phyloP scores from a whole-genome alignment of 805 yeast genomes.

The Wickerhamomyces sydowiorum region DNA sequence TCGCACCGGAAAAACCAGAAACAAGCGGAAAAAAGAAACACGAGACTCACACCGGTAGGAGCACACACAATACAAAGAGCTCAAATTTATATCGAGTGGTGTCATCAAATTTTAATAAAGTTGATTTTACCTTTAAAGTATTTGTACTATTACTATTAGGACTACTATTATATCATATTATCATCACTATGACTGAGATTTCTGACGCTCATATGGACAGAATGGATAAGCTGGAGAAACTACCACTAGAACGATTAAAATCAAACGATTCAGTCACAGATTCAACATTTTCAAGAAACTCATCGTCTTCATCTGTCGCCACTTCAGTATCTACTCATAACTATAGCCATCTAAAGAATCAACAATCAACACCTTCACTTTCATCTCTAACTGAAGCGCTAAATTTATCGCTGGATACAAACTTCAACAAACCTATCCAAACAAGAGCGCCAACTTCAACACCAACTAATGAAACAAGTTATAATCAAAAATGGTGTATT shows the following conservation, averaged over 20 bases:
- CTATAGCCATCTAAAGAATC: background rate
- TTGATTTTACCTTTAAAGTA: no score
- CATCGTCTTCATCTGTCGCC: background rate
- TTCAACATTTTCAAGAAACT: background rate
- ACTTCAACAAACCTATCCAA: background rate
- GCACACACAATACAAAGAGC: no score
- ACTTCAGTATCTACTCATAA: background rate
- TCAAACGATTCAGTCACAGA: background rate
- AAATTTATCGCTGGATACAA: background rate
- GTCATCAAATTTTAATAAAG: no score
- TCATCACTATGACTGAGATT: no score
- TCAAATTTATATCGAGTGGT: no score
- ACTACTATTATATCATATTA: no score
- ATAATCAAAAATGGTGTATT: constrained; percentile 47
- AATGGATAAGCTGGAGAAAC: no score
- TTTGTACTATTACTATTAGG: no score
- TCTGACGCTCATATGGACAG: no score
- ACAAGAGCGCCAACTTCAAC: constrained; percentile 16
- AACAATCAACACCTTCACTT: background rate
- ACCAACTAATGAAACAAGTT: constrained; percentile 19
- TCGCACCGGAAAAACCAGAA: no score
- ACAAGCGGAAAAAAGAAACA: no score
- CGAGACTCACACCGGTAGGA: no score
- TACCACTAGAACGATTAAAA: background rate
- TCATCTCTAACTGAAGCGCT: background rate